Base-by-base conservation (phyloP, 768 basidiomycete genomes). In the Gautieria morchelliformis region DNA sequence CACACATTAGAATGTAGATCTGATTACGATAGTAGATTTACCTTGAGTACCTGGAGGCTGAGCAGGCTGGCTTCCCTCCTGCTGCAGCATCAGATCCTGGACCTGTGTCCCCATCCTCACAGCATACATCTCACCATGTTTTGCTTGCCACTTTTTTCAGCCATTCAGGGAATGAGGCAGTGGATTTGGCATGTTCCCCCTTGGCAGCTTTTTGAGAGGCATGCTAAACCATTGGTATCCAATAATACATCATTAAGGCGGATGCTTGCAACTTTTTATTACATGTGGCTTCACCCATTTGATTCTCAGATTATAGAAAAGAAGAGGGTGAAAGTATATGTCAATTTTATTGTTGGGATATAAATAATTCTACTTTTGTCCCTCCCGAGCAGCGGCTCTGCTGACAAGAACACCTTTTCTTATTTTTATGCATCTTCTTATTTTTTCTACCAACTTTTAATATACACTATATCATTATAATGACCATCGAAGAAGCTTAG, bases 151-250 rank as follows among this genome's bases (percentile, higher is more conserved):
- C n/a, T 47, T 9, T 47, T n/a, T 8, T 19, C 45, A 33, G 48
- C 6, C 8, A 17, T 50, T 52, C 48, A 7, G 20, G 30, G 39
- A 24, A 47, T 15, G 44, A 20, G 12, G 55, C 53, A 11, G 48
- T 45, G 22, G 58, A 59, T 12, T 49, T 49, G 20, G 53, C 47
- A 53, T 52, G 49, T 20, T 58, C 56, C 27, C 56, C 40, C 9
- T 48, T 40, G 14, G 62, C 53, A 12, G 62, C 61, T 5, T 19
- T 27, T 5, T 54, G n/a, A 37, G 59, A 65, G 24, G 30, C 4
- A 17, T 64, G 61, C 63, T 63, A 67, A 0, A 67, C 62, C 52
- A 67, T 59, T 20, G 65, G 66, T n/a, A 67, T 58, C 66, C n/a
- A n/a, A n/a, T 66, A 45, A 30, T 56, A 47, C 15, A 24, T 9